These are phyloP conservation scores for Calonectria pteridis DNA, from an alignment of 2,329 filamentous ascomycete species.

Conservation along the genomic window DNA sequence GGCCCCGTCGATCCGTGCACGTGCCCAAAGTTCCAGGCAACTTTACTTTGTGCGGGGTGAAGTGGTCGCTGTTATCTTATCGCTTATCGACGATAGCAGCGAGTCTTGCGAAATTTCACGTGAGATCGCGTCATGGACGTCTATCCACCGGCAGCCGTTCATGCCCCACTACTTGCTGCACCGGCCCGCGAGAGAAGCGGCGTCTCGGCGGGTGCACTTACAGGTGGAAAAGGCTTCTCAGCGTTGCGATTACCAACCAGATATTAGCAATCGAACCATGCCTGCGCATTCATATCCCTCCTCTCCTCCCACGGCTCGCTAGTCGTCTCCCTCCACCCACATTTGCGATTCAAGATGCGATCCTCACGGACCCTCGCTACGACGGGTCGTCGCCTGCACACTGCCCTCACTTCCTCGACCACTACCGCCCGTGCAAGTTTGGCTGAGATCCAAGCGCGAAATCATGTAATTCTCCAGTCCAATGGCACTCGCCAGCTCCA, in stretches of 20 bases:
- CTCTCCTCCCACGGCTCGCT: neutral
- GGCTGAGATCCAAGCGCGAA: neutral
- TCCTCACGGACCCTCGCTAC: constrained; percentile 36
- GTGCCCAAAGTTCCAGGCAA: neutral
- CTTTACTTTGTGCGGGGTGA: neutral
- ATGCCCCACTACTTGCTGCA: constrained; percentile 29
- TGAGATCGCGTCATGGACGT: constrained; percentile 45
- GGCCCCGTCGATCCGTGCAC: neutral
- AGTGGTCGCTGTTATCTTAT: neutral
- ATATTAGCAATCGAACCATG: constrained; percentile 8
- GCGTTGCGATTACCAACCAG: constrained; percentile 42
- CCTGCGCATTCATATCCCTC: neutral
- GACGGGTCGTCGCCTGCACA: constrained; percentile 36
- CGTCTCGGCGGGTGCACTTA: constrained; percentile 16
- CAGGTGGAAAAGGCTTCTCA: constrained; percentile 7
- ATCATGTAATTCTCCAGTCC: neutral
- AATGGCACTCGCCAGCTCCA: constrained; percentile 41
- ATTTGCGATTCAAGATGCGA: constrained; percentile 33
- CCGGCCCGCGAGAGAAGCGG: constrained; percentile 31
- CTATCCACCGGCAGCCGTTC: constrained; percentile 24
- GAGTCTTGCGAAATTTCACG: constrained; percentile 29
- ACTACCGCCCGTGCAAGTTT: constrained; percentile 17
- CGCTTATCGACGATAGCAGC: constrained; percentile 20
- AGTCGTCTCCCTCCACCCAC: neutral
- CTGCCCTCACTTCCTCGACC: constrained; percentile 7